Percentiles rank a stretch among this genome's conserved stretches.
Evolutionary conservation across 2,329 filamentous ascomycete genomes (phyloP).

Genomic region (Aspergillaceae sp.): DNA sequence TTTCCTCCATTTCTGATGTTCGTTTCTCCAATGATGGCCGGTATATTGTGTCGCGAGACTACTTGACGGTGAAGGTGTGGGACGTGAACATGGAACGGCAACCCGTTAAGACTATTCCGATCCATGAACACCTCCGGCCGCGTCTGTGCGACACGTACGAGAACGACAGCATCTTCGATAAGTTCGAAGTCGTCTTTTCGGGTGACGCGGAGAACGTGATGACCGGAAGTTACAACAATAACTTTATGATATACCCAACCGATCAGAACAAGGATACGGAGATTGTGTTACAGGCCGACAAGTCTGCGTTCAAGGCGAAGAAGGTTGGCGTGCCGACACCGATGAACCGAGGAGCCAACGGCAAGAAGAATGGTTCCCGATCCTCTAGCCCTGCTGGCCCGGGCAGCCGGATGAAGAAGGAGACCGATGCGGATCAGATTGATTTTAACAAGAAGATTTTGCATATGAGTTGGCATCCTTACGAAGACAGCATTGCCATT

Average conservation of each 20-base stretch:
- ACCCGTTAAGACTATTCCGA: conserved; percentile 96
- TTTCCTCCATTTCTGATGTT: conserved; percentile 97
- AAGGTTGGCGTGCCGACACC: conserved; percentile 97
- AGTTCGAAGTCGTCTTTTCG: conserved; percentile 98
- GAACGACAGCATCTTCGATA: conserved; percentile 99
- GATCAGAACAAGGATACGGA: conserved; percentile 95
- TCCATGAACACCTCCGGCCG: conserved; percentile 92
- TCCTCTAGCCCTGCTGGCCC: conserved; percentile 81
- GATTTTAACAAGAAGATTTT: conserved; percentile 99
- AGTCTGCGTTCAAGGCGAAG: conserved; percentile 99
- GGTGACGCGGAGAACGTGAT: conserved; percentile 98
- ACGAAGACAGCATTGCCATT: conserved; percentile 98
- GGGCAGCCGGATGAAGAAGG: conserved; percentile 93
- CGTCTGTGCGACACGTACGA: conserved; percentile 96
- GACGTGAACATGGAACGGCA: conserved; percentile 99
- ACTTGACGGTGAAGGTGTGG: conserved; percentile 99
- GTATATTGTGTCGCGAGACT: conserved; percentile 95
- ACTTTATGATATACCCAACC: conserved; percentile 99
- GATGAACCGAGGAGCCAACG: conserved; percentile 66
- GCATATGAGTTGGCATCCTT: conserved; percentile 99
- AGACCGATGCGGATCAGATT: conserved; percentile 98
- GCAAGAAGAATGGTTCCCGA: conserved; percentile 81
- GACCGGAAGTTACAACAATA: conserved; percentile 99
- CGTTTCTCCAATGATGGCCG: conserved; percentile 93
- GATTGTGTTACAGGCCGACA: conserved; percentile 94